Base-by-base conservation (phyloP, 108 stramenopile species). In the Discostella pseudostelligera region DNA sequence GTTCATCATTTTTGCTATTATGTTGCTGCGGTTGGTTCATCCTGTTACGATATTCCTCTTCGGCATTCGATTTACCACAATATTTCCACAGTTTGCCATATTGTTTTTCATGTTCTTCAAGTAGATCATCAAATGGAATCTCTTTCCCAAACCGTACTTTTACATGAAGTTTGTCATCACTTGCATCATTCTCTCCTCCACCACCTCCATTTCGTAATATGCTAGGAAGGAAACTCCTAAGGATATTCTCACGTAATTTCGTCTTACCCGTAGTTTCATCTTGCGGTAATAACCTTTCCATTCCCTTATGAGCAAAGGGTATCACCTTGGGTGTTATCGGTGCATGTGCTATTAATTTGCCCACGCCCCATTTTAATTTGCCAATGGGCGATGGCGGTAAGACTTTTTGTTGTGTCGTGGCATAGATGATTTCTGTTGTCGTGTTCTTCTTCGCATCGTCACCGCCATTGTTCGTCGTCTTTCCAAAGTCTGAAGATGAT, bases 291-390 rank as follows among this genome's bases (percentile, higher is more conserved):
- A 90, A 61, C 21, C 44, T 39, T 48, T 82, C 81, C 85, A 88
- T 87, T 35, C 86, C 89, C 8, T 50, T 45, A 72, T 86, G 85
- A 56, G 78, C 83, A 58, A 87, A 73, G 11, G 89, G 89, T 19
- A 90, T 76, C 9, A 90, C 85, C 36, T 63, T 39, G 20, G 86
- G 83, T 28, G 69, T 66, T 4, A 68, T 45, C 20, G 80, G 83
- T 11, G 86, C 79, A 70, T 90, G 84, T n/a, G 87, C 87, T 32
- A 90, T 84, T 22, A 87, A 56, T 66, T 87, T 87, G 11, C 87
- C 89, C 5, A 86, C 82, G 7, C 89, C 89, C 87, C 86, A 87
- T 78, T 87, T 87, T 42, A 90, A 63, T 20, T 82, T 81, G 7
- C 87, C 69, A 17, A 49, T 16, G 65, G 29, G 45, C 17, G 81